Conservation (phyloP, 1,284 basidiomycete species). For the Ustilago tritici region DNA sequence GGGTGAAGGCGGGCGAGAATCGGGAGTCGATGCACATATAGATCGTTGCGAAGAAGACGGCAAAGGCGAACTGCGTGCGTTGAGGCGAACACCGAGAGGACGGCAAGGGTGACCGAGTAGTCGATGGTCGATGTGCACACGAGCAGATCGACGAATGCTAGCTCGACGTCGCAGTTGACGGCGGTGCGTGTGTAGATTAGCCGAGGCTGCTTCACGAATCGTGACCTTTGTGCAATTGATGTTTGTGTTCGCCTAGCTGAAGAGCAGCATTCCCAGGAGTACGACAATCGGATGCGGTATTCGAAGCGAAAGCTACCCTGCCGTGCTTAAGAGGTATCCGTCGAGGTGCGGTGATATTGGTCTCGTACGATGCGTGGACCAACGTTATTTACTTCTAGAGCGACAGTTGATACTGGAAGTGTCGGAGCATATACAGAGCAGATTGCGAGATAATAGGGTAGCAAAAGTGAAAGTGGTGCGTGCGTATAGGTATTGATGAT, state of each 20-base stretch:
- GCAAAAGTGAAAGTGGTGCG: neutral
- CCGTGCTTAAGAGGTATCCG: too few relatives aligned
- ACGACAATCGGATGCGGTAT: too few relatives aligned
- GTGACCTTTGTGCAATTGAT: neutral
- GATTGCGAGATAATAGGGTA: neutral
- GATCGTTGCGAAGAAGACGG: neutral
- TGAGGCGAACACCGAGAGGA: too few relatives aligned
- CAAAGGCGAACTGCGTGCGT: neutral
- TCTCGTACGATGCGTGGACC: too few relatives aligned
- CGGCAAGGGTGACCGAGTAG: neutral
- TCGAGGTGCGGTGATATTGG: too few relatives aligned
- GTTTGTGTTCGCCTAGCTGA: neutral
- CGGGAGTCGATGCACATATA: neutral
- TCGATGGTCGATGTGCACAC: neutral
- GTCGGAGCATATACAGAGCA: slow-evolving; percentile 6
- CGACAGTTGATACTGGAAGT: too few relatives aligned
- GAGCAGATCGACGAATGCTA: neutral
- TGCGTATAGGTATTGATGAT: neutral
- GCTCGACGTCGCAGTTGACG: neutral
- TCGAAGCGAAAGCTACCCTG: too few relatives aligned
- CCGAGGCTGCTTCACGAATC: too few relatives aligned
- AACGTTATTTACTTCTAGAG: too few relatives aligned
- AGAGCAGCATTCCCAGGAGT: neutral
- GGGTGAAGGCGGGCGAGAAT: neutral
- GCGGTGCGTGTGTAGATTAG: too few relatives aligned